Base-by-base conservation (phyloP, 495 filamentous ascomycete genomes). In the Bathelium albidoporum region DNA sequence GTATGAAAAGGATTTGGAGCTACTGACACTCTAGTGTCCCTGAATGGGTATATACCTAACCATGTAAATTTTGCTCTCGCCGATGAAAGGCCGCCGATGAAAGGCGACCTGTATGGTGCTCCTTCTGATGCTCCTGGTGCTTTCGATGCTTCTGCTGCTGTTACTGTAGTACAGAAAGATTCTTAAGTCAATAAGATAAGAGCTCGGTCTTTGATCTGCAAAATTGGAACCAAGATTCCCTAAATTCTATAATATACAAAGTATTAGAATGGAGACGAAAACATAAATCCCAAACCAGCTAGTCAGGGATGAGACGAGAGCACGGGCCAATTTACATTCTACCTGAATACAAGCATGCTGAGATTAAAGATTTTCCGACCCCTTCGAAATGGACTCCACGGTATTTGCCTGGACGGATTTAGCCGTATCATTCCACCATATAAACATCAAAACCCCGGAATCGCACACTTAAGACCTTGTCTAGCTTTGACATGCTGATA, bases 381-480 rank as follows among this genome's bases (percentile, higher is more conserved):
- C 44, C 44, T 49, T 49, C 11, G 20, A 2, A 18, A 18, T 1
- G 1, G 44, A 49, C 44, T 16, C 18, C 18, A 20, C 20, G 18
- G 11, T 20, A 18, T 49, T n/a, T 49, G 44, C 44, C 49, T 55
- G 29, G 10, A 55, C 22, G 11, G 16, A 26, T 55, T 55, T 55
- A 55, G 12, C 49, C 49, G 49, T 16, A 10, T 55, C 49, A 55
- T 55, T 55, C 49, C 49, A 55, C 49, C 49, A 55, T 55, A 55
- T 29, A 55, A 55, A 55, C 24, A 29, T 55, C 49, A 29, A 55
- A 26, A 55, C 24, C 24, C 24, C 24, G 29, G 49, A 55, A 20
- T 12, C 5, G 29, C 29, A 55, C 49, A 24, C 49, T 55, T 55
- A 5, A 29, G 29, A 55, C 49, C 49, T 55, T 55, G 49, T 29